These are phyloP conservation scores for Oemleria cerasiformis DNA, from an alignment of 306 rosid species.

Conservation along the genomic window DNA sequence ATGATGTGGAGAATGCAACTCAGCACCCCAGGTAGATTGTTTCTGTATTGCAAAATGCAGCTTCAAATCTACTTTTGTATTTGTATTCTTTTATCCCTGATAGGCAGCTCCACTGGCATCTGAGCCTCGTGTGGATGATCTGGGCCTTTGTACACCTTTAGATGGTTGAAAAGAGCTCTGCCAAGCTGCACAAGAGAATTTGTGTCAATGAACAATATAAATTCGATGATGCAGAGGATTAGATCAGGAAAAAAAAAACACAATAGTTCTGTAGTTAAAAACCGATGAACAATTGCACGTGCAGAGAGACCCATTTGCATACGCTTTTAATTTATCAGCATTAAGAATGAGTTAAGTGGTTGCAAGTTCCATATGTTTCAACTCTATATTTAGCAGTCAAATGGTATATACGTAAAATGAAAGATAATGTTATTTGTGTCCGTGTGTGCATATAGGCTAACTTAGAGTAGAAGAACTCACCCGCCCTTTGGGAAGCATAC, in stretches of 20 bases:
- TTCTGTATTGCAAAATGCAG: background rate
- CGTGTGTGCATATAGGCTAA: background rate
- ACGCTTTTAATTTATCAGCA: background rate
- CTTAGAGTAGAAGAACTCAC: conserved; percentile 45
- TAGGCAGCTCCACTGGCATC: conserved; percentile 72
- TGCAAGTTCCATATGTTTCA: background rate
- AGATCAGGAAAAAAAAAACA: no score
- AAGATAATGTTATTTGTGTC: background rate
- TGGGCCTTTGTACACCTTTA: conserved; percentile 86
- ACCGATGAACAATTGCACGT: background rate
- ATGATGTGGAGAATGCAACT: conserved; percentile 5
- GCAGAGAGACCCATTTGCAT: background rate
- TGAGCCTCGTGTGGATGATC: conserved; percentile 95
- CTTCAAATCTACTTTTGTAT: conserved; percentile 40
- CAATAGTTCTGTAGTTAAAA: background rate
- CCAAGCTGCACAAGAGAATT: conserved; percentile 74
- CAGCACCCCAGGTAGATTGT: conserved; percentile 1
- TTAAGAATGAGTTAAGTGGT: background rate
- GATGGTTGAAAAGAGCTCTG: conserved; percentile 79
- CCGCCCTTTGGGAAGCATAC: conserved; percentile 99
- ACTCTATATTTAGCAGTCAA: background rate
- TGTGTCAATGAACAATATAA: background rate
- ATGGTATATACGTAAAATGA: background rate
- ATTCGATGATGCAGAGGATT: background rate
- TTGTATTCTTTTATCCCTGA: conserved; percentile 81